Evolutionary conservation across 2,329 filamentous ascomycete species (phyloP).

Genomic region (Colletotrichum sublineola): DNA sequence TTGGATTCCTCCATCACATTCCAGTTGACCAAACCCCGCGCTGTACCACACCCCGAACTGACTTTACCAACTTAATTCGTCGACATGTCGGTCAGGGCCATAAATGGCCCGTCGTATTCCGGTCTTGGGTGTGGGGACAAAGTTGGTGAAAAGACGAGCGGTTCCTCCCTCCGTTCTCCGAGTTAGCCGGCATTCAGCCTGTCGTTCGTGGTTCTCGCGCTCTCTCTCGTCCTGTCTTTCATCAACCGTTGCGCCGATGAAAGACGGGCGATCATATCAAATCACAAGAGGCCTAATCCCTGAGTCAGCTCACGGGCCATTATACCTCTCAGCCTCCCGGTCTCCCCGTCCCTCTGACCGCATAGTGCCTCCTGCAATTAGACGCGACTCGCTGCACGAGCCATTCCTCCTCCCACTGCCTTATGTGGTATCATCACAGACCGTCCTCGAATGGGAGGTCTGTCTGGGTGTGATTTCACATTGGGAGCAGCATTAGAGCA

Average conservation of each 20-base stretch:
- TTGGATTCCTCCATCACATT: constrained; percentile 45
- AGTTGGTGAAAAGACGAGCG: constrained; percentile 33
- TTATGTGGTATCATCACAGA: constrained; percentile 22
- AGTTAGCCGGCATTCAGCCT: constrained; percentile 4
- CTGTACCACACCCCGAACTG: constrained; percentile 38
- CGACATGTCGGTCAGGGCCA: constrained; percentile 19
- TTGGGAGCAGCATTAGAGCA: constrained; percentile 34
- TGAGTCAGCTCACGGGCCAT: constrained; percentile 27
- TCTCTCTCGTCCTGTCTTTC: constrained; percentile 22
- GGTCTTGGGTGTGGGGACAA: neutral
- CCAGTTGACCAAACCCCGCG: constrained; percentile 39
- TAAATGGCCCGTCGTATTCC: constrained; percentile 2
- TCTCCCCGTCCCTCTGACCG: constrained; percentile 24
- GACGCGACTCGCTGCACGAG: constrained; percentile 28
- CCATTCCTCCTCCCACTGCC: neutral
- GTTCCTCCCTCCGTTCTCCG: constrained; percentile 4
- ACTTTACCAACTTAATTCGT: constrained; percentile 43
- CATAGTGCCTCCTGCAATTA: constrained; percentile 35
- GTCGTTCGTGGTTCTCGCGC: constrained; percentile 5
- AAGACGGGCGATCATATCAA: neutral
- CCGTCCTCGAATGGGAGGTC: constrained; percentile 37
- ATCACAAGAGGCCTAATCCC: constrained; percentile 18
- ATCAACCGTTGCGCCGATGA: constrained; percentile 4
- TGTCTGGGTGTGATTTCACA: constrained; percentile 38
- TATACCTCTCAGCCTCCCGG: neutral